Percentiles rank a stretch among this genome's conserved stretches.
These are phyloP conservation scores for Halophytophthora batemanensis DNA, from an alignment of 352 stramenopile genomes.

Conservation along the genomic window DNA sequence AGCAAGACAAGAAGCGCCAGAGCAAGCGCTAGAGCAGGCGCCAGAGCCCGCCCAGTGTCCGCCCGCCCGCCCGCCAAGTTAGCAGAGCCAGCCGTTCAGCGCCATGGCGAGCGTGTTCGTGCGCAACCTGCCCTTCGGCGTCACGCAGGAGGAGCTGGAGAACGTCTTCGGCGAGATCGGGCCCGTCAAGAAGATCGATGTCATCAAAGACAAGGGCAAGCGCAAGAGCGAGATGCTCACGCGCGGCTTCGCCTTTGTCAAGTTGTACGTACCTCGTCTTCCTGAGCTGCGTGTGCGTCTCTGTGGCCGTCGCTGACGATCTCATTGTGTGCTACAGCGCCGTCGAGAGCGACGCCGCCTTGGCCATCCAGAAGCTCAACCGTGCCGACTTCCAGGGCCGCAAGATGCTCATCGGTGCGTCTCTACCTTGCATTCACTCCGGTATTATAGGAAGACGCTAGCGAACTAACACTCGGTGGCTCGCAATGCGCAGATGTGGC, in stretches of 20 bases:
- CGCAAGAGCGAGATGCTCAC: conserved; percentile 76
- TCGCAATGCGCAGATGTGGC: conserved; percentile 46
- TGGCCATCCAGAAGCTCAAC: conserved; percentile 75
- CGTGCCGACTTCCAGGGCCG: conserved; percentile 72
- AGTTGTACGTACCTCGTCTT: conserved; percentile 56
- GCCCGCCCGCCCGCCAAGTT: neutral
- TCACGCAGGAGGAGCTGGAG: conserved; percentile 84
- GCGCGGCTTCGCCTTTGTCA: conserved; percentile 84
- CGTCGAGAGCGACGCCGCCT: conserved; percentile 63
- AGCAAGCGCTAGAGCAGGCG: neutral
- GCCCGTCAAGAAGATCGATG: conserved; percentile 82
- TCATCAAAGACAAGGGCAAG: conserved; percentile 89
- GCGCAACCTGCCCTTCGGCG: conserved; percentile 83
- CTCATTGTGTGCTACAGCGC: conserved; percentile 34
- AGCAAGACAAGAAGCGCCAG: neutral
- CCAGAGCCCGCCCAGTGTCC: neutral
- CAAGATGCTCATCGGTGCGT: conserved; percentile 78
- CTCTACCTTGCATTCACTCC: neutral
- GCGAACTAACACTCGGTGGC: conserved; percentile 1
- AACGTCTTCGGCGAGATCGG: conserved; percentile 78
- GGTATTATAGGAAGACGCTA: neutral
- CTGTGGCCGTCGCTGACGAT: neutral
- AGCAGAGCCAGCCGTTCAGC: no score
- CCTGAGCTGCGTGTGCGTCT: no score
- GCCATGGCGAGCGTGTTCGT: conserved; percentile 73